Evolutionary conservation across 176 grass and related monocot species (phyloP), one percentile per base, ranked within the genome.

Genomic region (Oryza rufipogon): DNA sequence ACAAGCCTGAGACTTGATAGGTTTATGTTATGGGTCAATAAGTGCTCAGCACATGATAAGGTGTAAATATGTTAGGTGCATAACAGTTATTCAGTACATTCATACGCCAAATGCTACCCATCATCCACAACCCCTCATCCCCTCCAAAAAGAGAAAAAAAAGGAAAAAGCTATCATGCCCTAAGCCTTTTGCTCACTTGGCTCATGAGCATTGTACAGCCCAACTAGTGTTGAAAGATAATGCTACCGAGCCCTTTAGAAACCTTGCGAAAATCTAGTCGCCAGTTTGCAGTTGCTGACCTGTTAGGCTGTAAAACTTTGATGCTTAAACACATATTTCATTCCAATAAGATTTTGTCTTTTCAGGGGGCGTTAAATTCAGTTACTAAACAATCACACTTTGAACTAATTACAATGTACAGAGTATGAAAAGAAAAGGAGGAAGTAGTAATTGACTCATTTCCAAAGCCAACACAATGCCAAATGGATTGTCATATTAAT

Each of bases 81-180:
- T 38, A 65, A 76, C 14, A 19, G 68, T 41, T 41, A 13, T 73
- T 65, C 68, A 65, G 41, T 73, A 75, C 48, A 64, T 79, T 48
- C 75, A 69, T 22, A 60, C 5, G 8, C 33, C 83, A 58, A 36
- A 86, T 66, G 69, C 12, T 51, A 73, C 13, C 64, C 47, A 77
- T 8, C 1, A 26, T 52, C 23, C 14, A 38, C 11, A 11, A 44
- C 42, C 42, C 9, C 8, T 9, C 42, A 9, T 1, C 42, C 42
- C 42, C 42, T 10, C 9, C 42, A 9, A 42, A 15, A 51, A 16
- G 4, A 48, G 14, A 1, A 52, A 15, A 52, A 15, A 14, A 52
- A 16, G 49, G 49, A 52, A 52, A 52, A 52, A 52, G 42, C 49
- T 11, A 49, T 14, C 47, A 49, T 49, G 47, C 11, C 13, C 47